Percentiles rank a stretch among this genome's conserved stretches.
Evolutionary conservation across 306 rosid species (phyloP).

Genomic region (Bauhinia variegata): DNA sequence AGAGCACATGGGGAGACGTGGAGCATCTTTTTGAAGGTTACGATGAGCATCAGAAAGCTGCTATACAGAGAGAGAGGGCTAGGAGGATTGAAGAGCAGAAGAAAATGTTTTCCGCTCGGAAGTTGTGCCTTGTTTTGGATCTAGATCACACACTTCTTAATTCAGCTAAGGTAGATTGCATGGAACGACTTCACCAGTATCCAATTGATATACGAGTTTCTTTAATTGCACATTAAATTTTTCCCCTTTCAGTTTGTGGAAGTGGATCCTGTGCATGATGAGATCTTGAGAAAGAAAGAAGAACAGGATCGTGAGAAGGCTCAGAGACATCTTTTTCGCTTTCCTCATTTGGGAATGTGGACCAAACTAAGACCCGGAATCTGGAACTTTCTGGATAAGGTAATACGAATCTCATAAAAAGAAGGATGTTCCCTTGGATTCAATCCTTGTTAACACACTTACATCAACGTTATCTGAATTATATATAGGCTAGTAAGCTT

Average conservation of each 20-base stretch:
- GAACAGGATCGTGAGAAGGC: slow-evolving; percentile 80
- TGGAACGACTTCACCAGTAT: slow-evolving; percentile 28
- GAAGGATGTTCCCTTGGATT: slow-evolving; percentile 21
- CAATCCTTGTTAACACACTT: slow-evolving; percentile 26
- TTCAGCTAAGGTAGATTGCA: slow-evolving; percentile 88
- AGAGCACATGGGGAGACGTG: slow-evolving; percentile 78
- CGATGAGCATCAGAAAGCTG: slow-evolving; percentile 90
- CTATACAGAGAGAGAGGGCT: slow-evolving; percentile 92
- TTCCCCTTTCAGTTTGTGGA: slow-evolving; percentile 76
- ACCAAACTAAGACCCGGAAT: slow-evolving; percentile 97
- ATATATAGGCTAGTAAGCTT: slow-evolving; percentile 81
- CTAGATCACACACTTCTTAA: slow-evolving; percentile 97
- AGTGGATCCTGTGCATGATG: slow-evolving; percentile 92
- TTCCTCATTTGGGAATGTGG: slow-evolving; percentile 99
- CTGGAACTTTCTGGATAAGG: slow-evolving; percentile 98
- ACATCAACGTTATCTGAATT: slow-evolving; percentile 36
- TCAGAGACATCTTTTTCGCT: slow-evolving; percentile 87
- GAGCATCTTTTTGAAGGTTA: slow-evolving; percentile 89
- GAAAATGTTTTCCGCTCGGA: slow-evolving; percentile 85
- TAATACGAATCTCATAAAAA: slow-evolving; percentile 35
- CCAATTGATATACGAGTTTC: slow-evolving; percentile 19
- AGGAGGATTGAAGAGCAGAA: slow-evolving; percentile 94
- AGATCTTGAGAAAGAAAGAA: slow-evolving; percentile 89
- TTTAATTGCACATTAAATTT: slow-evolving; percentile 34
- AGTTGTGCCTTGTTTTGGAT: slow-evolving; percentile 96